Evolutionary conservation across 2,329 filamentous ascomycete species (phyloP).

Genomic region (Coccinonectria pachysandricola): DNA sequence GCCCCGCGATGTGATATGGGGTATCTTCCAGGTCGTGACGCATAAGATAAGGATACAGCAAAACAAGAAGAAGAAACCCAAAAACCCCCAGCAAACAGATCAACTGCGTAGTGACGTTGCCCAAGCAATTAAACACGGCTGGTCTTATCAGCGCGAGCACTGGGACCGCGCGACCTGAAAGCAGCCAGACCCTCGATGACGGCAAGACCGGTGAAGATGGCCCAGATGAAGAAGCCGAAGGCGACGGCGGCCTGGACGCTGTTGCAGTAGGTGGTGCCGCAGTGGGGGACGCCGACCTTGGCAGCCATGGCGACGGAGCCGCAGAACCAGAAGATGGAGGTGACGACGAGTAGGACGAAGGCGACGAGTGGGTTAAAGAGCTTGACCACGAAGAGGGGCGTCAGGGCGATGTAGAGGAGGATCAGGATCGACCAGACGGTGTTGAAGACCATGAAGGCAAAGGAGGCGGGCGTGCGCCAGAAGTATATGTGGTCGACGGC

Average conservation of each 20-base stretch:
- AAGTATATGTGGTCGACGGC: conserved; percentile 29
- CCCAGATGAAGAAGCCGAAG: conserved; percentile 57
- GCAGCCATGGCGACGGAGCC: conserved; percentile 71
- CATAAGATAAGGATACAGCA: no score
- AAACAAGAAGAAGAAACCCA: no score
- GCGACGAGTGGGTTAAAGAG: conserved; percentile 56
- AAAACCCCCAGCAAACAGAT: no score
- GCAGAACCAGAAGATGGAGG: conserved; percentile 83
- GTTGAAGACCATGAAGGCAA: conserved; percentile 74
- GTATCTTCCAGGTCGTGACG: no score
- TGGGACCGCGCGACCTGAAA: conserved; percentile 29
- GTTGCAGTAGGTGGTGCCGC: conserved; percentile 43
- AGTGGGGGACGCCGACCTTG: conserved; percentile 43
- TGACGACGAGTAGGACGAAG: conserved; percentile 58
- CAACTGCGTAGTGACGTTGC: no score
- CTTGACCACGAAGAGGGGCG: conserved; percentile 51
- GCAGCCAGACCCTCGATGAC: conserved; percentile 36
- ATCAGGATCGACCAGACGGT: conserved; percentile 66
- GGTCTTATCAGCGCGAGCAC: conserved; percentile 21
- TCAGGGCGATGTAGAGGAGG: conserved; percentile 58
- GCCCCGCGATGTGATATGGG: no score
- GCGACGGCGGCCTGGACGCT: conserved; percentile 53
- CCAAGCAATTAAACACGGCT: conserved; percentile 9
- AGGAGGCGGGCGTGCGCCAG: conserved; percentile 37
- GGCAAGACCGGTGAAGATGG: conserved; percentile 36